A percentile compares a stretch with the other conserved stretches of the same genome.
These are phyloP conservation scores for Fraxinus americana DNA, from an alignment of 257 asterid genomes.

Conservation along the genomic window DNA sequence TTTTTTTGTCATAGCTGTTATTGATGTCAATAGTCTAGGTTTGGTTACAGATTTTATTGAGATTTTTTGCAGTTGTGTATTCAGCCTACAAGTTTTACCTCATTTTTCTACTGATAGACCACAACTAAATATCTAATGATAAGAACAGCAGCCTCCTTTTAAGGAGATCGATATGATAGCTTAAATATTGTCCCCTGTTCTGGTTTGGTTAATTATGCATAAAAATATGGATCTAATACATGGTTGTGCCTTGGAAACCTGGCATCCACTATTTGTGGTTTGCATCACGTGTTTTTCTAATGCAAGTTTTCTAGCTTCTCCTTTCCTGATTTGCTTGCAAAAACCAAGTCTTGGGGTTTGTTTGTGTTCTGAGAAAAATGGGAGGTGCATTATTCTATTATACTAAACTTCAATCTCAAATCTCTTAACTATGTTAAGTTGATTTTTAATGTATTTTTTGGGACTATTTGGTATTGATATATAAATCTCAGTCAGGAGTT, in stretches of 20 bases:
- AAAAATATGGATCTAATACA: background rate
- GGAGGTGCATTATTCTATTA: background rate
- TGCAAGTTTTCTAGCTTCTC: background rate
- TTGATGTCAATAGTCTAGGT: too few species aligned
- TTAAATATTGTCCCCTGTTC: background rate
- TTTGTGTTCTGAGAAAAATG: background rate
- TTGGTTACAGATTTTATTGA: background rate
- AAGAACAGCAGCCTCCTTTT: background rate
- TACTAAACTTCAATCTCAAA: background rate
- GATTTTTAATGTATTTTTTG: slow-evolving; percentile 11
- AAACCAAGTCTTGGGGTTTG: background rate
- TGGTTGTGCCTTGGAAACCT: background rate
- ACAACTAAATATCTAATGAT: background rate
- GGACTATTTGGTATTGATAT: slow-evolving; percentile 40
- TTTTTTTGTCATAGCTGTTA: too few species aligned
- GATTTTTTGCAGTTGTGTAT: background rate
- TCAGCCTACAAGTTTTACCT: background rate
- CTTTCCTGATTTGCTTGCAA: background rate
- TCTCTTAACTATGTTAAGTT: slow-evolving; percentile 9
- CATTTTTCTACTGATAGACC: background rate
- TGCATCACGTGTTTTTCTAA: background rate
- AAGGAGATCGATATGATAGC: background rate
- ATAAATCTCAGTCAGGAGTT: slow-evolving; percentile 86
- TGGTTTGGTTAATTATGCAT: background rate
- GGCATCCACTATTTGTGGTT: background rate